Conservation (phyloP, 305 asterid species). For the Galium porrigens region DNA sequence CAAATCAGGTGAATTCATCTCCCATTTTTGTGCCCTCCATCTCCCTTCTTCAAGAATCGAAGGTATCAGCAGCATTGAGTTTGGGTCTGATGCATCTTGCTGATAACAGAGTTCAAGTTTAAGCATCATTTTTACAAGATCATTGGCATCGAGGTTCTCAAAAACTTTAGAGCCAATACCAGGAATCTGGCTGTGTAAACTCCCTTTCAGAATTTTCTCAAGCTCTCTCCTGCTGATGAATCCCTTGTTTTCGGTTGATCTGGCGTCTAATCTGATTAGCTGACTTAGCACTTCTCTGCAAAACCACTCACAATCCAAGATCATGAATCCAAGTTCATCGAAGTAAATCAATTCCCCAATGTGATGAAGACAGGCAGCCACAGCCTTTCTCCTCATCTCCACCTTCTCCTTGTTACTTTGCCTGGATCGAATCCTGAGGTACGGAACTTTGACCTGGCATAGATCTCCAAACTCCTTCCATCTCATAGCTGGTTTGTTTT, state of each 20-base stretch:
- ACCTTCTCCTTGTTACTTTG: slow-evolving; percentile 45
- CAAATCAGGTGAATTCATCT: slow-evolving; percentile 25
- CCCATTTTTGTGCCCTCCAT: slow-evolving; percentile 61
- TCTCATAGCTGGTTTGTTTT: slow-evolving; percentile 51
- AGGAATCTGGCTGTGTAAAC: slow-evolving; percentile 42
- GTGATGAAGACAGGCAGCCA: slow-evolving; percentile 65
- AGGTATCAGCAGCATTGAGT: slow-evolving; percentile 45
- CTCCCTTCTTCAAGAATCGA: slow-evolving; percentile 60
- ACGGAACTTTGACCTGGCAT: slow-evolving; percentile 67
- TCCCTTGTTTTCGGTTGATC: slow-evolving; percentile 32
- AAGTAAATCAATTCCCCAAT: slow-evolving; percentile 70
- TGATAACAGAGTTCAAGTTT: slow-evolving; percentile 68
- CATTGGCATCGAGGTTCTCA: slow-evolving; percentile 44
- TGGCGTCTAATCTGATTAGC: slow-evolving; percentile 34
- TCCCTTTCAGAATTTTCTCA: slow-evolving; percentile 46
- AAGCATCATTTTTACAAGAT: slow-evolving; percentile 59
- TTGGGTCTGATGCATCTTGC: slow-evolving; percentile 46
- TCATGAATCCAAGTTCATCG: slow-evolving; percentile 39
- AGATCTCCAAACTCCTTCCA: slow-evolving; percentile 71
- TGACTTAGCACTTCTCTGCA: slow-evolving; percentile 53
- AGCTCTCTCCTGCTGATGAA: slow-evolving; percentile 52
- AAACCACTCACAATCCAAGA: slow-evolving; percentile 74
- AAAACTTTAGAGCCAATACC: slow-evolving; percentile 47
- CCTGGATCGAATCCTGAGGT: slow-evolving; percentile 52
- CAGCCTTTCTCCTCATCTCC: slow-evolving; percentile 48